Evolutionary conservation across 129 eudicot genomes (phyloP), one percentile per base, ranked within the genome.

Genomic region (Solidago caesia): DNA sequence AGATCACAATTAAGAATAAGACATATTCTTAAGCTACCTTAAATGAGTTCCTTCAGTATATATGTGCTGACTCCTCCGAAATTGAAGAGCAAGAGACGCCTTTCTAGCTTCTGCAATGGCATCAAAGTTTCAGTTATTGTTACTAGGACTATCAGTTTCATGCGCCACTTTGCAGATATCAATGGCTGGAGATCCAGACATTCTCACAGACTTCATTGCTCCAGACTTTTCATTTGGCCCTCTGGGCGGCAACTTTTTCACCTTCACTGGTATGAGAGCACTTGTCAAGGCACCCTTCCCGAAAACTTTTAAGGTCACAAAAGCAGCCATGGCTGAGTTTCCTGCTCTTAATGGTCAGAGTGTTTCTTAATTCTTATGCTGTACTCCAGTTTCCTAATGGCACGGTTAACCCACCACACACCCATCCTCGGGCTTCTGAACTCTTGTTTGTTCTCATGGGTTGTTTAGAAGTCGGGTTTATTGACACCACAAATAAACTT

Each of bases 381-480:
- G 77, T 71, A 21, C 77, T 78, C 9, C 60, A 71, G 67, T 78
- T 78, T 72, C 77, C 82, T 52, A 65, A 72, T 4, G 72, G 82
- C 16, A 61, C 60, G 5, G 67, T 78, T 57, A 71, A 71, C 77
- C 82, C 82, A 3, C 82, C 82, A 5, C 82, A 64, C 82, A 78
- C 72, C 13, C 77, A 78, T 27, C 77, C 82, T 0, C 73, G 77
- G 29, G 77, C 77, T 27, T 78, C 82, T 4, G 82, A 78, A 42
- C 60, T 78, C 41, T 42, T 78, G 45, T 78, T 78, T 53, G 72
- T 78, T 15, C 76, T 78, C 57, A 73, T 71, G 58, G 82, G 82
- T 7, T 62, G 68, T 0, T 77, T 77, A 25, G 46, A 78, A 49
- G 77, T 78, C n/a, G 77, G 77, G 64, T 78, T 71, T 71, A 59